phyloP scores from a whole-genome alignment of 2,329 filamentous ascomycete species.

The Cephalotrichum gorgonifer region DNA sequence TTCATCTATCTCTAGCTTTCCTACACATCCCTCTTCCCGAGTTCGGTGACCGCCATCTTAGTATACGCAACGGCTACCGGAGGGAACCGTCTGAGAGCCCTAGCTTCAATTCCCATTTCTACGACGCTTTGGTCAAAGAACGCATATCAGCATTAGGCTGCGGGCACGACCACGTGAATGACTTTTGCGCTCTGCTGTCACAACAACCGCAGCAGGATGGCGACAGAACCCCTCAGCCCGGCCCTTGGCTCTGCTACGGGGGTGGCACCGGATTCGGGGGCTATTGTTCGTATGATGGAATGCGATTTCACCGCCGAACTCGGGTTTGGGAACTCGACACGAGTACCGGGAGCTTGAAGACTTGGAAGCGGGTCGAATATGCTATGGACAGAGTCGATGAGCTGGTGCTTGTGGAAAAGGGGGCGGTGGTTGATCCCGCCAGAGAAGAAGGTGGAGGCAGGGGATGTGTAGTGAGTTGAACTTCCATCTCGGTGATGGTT shows the following conservation, averaged over 20 bases:
- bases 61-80: conserved; percentile 49
- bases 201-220: conserved; percentile 17
- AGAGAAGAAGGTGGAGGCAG: background rate
- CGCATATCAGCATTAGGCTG: conserved; percentile 80
- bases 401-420: conserved; percentile 18
- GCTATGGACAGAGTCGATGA: conserved; percentile 19
- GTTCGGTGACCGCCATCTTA: conserved; percentile 53
- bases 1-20: conserved; percentile 57
- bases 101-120: conserved; percentile 80
- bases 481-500: background rate
- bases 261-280: conserved; percentile 88
- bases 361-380: conserved; percentile 82
- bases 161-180: conserved; percentile 94
- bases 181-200: conserved; percentile 66
- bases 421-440: conserved; percentile 5
- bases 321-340: conserved; percentile 90
- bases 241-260: conserved; percentile 96
- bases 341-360: conserved; percentile 77
- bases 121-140: conserved; percentile 76
- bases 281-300: conserved; percentile 78
- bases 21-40: conserved; percentile 95
- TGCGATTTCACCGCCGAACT: conserved; percentile 62
- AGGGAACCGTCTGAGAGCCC: conserved; percentile 81
- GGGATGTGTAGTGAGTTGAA: background rate
- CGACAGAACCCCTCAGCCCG: conserved; percentile 38